Conservation (phyloP, 2,329 filamentous ascomycete species). For the Sporothrix inflata region DNA sequence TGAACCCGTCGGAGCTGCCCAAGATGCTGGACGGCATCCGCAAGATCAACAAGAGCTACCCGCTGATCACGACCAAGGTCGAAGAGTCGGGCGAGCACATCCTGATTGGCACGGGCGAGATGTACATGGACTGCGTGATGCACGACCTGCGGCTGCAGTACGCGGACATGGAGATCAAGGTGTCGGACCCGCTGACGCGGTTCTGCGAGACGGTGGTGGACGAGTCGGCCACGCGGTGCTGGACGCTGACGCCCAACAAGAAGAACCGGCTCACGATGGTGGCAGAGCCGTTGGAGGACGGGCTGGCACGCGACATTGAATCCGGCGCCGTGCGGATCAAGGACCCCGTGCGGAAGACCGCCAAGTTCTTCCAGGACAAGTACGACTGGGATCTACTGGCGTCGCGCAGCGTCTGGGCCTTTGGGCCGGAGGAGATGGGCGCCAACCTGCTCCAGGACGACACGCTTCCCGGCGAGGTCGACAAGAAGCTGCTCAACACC, state of each 20-base stretch:
- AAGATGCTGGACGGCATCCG: conserved; percentile 98
- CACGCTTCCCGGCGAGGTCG: conserved; percentile 85
- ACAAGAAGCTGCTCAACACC: conserved; percentile 84
- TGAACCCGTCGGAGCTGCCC: conserved; percentile 95
- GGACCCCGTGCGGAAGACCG: conserved; percentile 88
- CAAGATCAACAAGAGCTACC: conserved; percentile 98
- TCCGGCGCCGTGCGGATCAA: conserved; percentile 86
- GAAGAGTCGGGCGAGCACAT: conserved; percentile 98
- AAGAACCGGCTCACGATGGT: conserved; percentile 99
- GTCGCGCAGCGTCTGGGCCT: conserved; percentile 95
- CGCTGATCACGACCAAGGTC: conserved; percentile 92
- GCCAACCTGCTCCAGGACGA: conserved; percentile 97
- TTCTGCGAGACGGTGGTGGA: conserved; percentile 99
- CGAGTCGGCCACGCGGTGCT: conserved; percentile 96
- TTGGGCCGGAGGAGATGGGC: conserved; percentile 91
- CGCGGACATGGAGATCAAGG: conserved; percentile 98
- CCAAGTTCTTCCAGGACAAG: conserved; percentile 95
- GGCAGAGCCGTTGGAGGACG: conserved; percentile 91
- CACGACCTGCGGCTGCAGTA: conserved; percentile 93
- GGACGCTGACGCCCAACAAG: conserved; percentile 96
- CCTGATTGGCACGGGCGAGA: conserved; percentile 88
- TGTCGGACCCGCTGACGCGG: conserved; percentile 94
- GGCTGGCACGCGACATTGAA: conserved; percentile 94
- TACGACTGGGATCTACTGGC: conserved; percentile 97
- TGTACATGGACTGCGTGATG: conserved; percentile 99